A percentile compares a stretch with the other conserved stretches of the same genome.
phyloP scores from a whole-genome alignment of 768 basidiomycete species.

The Russula foetens region DNA sequence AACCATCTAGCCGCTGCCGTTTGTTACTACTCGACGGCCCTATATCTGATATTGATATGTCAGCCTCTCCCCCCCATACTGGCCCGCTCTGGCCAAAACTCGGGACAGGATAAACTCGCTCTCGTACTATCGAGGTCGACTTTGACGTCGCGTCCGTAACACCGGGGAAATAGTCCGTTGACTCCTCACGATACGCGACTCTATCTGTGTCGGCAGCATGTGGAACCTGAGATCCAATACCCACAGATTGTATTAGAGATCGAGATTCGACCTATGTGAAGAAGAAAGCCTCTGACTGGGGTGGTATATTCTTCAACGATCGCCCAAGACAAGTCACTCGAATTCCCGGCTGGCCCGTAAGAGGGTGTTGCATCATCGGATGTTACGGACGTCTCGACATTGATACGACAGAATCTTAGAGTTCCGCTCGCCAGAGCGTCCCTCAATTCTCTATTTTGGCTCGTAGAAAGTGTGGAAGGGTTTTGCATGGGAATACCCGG shows the following conservation, averaged over 20 bases:
- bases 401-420: conserved; percentile 33
- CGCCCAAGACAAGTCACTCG: conserved; percentile 17
- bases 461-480: conserved; percentile 48
- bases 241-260: background rate
- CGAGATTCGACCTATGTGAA: background rate
- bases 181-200: conserved; percentile 1
- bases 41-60: background rate
- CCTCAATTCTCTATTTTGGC: conserved; percentile 47
- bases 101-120: background rate
- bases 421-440: conserved; percentile 41
- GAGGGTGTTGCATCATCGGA: background rate
- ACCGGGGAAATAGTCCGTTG: conserved; percentile 5
- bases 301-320: conserved; percentile 13
- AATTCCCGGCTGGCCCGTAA: background rate
- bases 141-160: background rate
- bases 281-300: conserved; percentile 9
- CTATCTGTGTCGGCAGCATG: background rate
- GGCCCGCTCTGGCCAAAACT: background rate
- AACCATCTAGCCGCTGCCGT: conserved; percentile 6
- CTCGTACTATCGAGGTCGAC: background rate
- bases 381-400: background rate
- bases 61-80: background rate
- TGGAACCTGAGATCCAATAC: conserved; percentile 1
- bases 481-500: conserved; percentile 48
- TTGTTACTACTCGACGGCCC: background rate